These are phyloP conservation scores for Intubia oerlemansii DNA, from an alignment of 2,329 filamentous ascomycete genomes.

Conservation along the genomic window DNA sequence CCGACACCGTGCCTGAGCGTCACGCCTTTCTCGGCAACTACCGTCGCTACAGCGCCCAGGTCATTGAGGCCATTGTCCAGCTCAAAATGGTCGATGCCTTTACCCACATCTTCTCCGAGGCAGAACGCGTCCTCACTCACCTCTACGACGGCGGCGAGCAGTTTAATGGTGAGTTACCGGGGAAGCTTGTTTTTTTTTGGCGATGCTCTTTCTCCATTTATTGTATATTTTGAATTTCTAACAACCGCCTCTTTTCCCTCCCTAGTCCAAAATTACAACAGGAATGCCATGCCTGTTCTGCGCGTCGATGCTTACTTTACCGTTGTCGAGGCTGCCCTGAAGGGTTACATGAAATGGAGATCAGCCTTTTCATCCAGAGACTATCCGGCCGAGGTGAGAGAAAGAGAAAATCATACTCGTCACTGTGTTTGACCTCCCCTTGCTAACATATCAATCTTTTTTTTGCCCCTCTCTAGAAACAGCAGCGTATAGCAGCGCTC, in stretches of 20 bases:
- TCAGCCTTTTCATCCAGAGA: slow-evolving; percentile 3
- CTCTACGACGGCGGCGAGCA: slow-evolving; percentile 50
- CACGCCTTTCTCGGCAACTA: slow-evolving; percentile 96
- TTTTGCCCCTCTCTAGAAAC: slow-evolving; percentile 9
- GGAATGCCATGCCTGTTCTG: slow-evolving; percentile 50
- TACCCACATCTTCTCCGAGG: slow-evolving; percentile 62
- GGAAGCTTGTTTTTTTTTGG: too few species aligned
- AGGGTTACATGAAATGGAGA: slow-evolving; percentile 71
- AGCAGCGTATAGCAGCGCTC: slow-evolving; percentile 30
- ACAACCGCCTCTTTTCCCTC: too few species aligned
- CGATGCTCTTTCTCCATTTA: slow-evolving; percentile 6
- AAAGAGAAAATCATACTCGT: too few species aligned
- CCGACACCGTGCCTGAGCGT: slow-evolving; percentile 80
- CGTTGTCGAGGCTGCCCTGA: slow-evolving; percentile 71
- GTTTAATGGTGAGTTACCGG: slow-evolving; percentile 40
- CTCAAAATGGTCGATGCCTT: slow-evolving; percentile 70
- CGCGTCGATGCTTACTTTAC: slow-evolving; percentile 77
- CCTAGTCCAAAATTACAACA: slow-evolving; percentile 30
- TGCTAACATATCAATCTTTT: slow-evolving; percentile 1
- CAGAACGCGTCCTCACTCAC: slow-evolving; percentile 51
- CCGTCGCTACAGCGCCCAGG: slow-evolving; percentile 65
- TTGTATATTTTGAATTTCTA: not conserved
- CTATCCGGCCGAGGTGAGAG: too few species aligned
- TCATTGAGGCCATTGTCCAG: slow-evolving; percentile 73
- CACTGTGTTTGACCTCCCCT: too few species aligned